Conservation (phyloP, 495 filamentous ascomycete genomes). For the Xylaria longipes region DNA sequence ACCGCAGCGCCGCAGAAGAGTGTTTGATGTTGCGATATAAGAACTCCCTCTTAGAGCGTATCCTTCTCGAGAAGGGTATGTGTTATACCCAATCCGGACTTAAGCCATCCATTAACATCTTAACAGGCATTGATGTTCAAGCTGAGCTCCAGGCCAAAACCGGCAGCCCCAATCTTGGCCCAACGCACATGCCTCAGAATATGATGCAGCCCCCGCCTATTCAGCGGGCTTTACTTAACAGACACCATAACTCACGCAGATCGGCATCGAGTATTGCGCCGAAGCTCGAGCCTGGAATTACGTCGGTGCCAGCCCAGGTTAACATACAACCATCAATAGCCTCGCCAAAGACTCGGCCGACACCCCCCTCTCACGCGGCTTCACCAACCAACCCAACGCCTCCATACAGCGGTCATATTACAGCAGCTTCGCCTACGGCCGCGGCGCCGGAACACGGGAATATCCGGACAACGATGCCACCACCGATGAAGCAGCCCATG, state of each 20-base stretch:
- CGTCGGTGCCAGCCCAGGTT: constrained; percentile 60
- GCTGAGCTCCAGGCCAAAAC: constrained; percentile 91
- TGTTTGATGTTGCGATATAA: constrained; percentile 98
- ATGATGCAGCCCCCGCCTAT: constrained; percentile 71
- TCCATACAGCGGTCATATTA: constrained; percentile 70
- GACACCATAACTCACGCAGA: constrained; percentile 68
- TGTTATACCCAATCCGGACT: not conserved
- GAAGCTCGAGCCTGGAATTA: constrained; percentile 68
- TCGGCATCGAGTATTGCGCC: constrained; percentile 73
- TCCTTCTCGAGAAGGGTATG: constrained; percentile 91
- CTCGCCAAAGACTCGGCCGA: constrained; percentile 72
- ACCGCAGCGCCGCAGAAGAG: constrained; percentile 93
- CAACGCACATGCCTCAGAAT: constrained; percentile 66
- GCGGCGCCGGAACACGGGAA: constrained; percentile 64
- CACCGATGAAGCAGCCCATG: constrained; percentile 49
- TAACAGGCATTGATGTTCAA: constrained; percentile 91
- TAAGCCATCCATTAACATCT: constrained; percentile 16
- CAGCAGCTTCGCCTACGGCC: constrained; percentile 68
- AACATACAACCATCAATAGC: constrained; percentile 55
- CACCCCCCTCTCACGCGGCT: constrained; percentile 80
- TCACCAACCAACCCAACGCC: constrained; percentile 80
- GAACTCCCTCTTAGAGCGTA: constrained; percentile 93
- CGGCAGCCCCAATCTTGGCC: constrained; percentile 72
- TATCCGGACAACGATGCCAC: constrained; percentile 49
- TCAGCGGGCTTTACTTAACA: constrained; percentile 74